Conservation (phyloP, 1,139 yeast genomes). For the Taphrina communis region DNA sequence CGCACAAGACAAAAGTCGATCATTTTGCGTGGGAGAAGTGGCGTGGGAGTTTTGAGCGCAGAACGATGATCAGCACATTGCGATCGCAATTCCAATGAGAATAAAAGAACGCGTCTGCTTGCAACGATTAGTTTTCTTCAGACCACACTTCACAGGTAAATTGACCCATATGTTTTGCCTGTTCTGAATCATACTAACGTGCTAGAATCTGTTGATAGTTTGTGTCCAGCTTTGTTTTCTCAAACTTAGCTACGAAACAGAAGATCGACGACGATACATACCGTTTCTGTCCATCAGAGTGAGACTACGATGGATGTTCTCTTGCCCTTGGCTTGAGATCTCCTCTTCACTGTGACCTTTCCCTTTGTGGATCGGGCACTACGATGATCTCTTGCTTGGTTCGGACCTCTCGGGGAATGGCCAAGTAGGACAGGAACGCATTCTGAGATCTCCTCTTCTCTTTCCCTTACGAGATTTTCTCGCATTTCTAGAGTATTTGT, state of each 20-base stretch:
- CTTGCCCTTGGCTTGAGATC: slow-evolving; percentile 32
- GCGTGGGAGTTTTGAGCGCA: no score
- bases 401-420: slow-evolving; percentile 31
- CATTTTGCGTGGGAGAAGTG: no score
- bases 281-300: slow-evolving; percentile 39
- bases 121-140: background rate
- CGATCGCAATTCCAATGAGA: background rate
- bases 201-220: slow-evolving; percentile 34
- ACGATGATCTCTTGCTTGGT: slow-evolving; percentile 37
- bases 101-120: background rate
- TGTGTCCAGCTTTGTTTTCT: slow-evolving; percentile 36
- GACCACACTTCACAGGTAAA: slow-evolving; percentile 31
- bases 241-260: slow-evolving; percentile 33
- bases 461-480: slow-evolving; percentile 5
- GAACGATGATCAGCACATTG: background rate
- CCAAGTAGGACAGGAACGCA: slow-evolving; percentile 38
- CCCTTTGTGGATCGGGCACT: slow-evolving; percentile 17
- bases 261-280: slow-evolving; percentile 30
- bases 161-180: background rate
- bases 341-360: slow-evolving; percentile 25
- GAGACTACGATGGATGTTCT: slow-evolving; percentile 34
- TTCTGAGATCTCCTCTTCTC: slow-evolving; percentile 28
- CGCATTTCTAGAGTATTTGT: slow-evolving; percentile 15
- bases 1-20: no score
- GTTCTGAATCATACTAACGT: background rate